Conservation (phyloP, 257 asterid genomes). For the Ajuga chamaepitys region DNA sequence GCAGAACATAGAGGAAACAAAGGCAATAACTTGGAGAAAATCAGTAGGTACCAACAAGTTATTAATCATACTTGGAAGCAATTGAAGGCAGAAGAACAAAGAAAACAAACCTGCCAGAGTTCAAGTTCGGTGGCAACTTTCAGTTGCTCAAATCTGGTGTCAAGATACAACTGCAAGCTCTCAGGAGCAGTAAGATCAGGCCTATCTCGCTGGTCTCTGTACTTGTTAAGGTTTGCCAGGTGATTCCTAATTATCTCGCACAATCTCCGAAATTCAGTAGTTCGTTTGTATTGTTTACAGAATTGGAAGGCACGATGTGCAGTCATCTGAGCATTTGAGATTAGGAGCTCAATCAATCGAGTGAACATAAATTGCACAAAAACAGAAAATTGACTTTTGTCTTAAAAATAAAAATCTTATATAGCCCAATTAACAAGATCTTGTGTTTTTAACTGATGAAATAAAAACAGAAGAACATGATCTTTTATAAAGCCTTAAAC, state of each 20-base stretch:
- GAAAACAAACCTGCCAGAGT: slow-evolving; percentile 81
- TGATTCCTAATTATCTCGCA: slow-evolving; percentile 91
- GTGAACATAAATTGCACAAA: background rate
- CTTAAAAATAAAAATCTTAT: background rate
- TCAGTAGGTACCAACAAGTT: background rate
- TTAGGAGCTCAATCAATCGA: slow-evolving; percentile 3
- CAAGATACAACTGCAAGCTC: slow-evolving; percentile 83
- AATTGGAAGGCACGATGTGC: slow-evolving; percentile 97
- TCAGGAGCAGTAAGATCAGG: slow-evolving; percentile 90
- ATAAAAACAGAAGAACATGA: background rate
- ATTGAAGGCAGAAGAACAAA: background rate
- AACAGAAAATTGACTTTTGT: background rate
- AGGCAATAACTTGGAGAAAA: background rate
- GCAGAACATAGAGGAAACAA: slow-evolving; percentile 3
- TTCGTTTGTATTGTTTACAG: slow-evolving; percentile 90
- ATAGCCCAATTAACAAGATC: background rate
- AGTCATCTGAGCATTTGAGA: slow-evolving; percentile 58
- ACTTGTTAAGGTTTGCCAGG: slow-evolving; percentile 85
- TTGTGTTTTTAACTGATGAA: background rate
- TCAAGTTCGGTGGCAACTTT: slow-evolving; percentile 89
- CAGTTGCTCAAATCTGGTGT: slow-evolving; percentile 89
- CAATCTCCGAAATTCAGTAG: slow-evolving; percentile 82
- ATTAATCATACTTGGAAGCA: background rate
- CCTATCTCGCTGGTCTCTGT: slow-evolving; percentile 87
- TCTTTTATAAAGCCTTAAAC: background rate